A percentile compares a stretch with the other conserved stretches of the same genome.
phyloP scores from a whole-genome alignment of 208 protist species.

The Leishmania arabica region DNA sequence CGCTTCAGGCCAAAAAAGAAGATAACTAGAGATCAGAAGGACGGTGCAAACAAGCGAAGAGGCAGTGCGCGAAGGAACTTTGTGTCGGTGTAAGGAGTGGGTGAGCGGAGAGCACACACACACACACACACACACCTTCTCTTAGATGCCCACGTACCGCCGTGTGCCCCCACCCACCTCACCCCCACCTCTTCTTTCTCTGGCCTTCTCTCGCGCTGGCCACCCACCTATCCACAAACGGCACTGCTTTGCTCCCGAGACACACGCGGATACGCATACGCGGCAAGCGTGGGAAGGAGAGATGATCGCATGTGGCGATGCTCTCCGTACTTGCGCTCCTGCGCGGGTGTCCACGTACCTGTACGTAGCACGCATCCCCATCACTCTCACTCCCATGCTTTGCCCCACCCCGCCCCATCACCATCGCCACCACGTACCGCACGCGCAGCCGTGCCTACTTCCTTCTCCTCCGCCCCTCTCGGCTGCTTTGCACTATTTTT shows the following conservation, averaged over 20 bases:
- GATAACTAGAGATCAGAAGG: neutral
- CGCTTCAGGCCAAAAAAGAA: neutral
- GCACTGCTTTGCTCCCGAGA: neutral
- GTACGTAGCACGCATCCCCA: no score
- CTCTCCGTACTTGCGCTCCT: neutral
- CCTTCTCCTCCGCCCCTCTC: neutral
- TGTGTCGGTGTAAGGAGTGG: neutral
- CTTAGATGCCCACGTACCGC: neutral
- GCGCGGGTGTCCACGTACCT: neutral
- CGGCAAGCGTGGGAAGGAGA: neutral
- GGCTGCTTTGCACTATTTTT: neutral
- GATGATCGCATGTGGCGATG: neutral
- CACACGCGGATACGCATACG: neutral
- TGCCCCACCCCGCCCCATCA: neutral
- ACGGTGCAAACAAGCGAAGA: neutral
- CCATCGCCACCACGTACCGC: neutral
- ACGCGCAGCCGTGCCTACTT: neutral
- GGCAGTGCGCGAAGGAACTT: neutral
- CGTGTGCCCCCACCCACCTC: neutral
- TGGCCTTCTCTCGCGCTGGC: neutral
- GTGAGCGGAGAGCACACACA: neutral
- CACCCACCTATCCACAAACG: no score
- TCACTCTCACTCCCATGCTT: neutral
- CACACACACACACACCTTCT: neutral
- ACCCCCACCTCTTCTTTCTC: neutral